phyloP scores from a whole-genome alignment of 352 stramenopile genomes.

The Ochromonadaceae sp. region DNA sequence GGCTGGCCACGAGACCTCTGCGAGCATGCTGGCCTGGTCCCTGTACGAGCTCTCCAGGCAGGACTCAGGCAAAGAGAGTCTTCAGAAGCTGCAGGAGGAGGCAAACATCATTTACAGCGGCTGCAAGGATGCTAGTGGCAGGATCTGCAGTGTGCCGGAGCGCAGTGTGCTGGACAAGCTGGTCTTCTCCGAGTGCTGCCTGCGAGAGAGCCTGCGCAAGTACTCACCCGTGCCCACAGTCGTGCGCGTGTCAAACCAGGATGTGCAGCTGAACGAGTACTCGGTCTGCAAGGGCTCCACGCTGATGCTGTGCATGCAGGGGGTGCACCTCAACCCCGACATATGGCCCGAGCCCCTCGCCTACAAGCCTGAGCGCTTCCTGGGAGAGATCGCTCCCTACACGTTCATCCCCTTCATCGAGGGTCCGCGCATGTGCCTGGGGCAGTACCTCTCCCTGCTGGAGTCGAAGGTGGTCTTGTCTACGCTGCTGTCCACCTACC shows the following conservation, averaged over 20 bases:
- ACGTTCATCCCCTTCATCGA: slow-evolving; percentile 49
- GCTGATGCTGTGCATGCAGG: slow-evolving; percentile 36
- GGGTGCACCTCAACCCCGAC: slow-evolving; percentile 34
- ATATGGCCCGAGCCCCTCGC: slow-evolving; percentile 36
- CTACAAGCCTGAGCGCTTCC: slow-evolving; percentile 35
- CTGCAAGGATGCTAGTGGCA: slow-evolving; percentile 8
- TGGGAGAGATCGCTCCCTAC: slow-evolving; percentile 27
- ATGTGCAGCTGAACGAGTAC: slow-evolving; percentile 23
- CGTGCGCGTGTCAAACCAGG: slow-evolving; percentile 19
- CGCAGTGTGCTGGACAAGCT: slow-evolving; percentile 19
- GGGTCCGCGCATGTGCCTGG: slow-evolving; percentile 41
- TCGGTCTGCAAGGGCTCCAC: slow-evolving; percentile 22
- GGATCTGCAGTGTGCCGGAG: slow-evolving; percentile 15
- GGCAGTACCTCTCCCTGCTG: slow-evolving; percentile 39
- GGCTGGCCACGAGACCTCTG: slow-evolving; percentile 42
- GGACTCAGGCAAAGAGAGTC: slow-evolving; percentile 22
- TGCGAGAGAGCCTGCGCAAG: slow-evolving; percentile 38
- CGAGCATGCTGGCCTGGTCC: slow-evolving; percentile 44
- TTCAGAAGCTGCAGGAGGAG: slow-evolving; percentile 17
- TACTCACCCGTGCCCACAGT: slow-evolving; percentile 39
- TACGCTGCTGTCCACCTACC: slow-evolving; percentile 26
- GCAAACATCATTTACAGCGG: too few species aligned
- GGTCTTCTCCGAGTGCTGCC: slow-evolving; percentile 31
- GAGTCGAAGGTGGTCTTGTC: slow-evolving; percentile 40
- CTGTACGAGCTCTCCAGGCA: slow-evolving; percentile 33